These are phyloP conservation scores for Vitis riparia DNA, from an alignment of 164 flowering plant species.

Conservation along the genomic window DNA sequence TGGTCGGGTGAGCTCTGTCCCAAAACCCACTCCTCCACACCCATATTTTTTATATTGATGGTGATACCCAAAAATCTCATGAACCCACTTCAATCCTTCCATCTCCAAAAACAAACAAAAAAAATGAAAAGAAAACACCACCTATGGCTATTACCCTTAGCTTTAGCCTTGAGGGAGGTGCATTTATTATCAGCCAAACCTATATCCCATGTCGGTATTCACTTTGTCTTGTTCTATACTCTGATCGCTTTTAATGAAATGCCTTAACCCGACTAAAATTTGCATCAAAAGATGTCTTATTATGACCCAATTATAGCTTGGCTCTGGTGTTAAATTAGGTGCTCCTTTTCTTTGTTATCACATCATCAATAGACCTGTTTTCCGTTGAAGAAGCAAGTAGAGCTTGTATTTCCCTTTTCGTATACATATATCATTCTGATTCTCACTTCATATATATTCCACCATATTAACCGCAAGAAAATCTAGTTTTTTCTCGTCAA, in stretches of 20 bases:
- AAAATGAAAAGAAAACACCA: not conserved
- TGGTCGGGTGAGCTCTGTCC: conserved; percentile 14
- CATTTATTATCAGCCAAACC: not conserved
- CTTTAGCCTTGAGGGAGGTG: not conserved
- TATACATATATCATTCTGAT: no score
- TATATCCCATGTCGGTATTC: conserved; percentile 1
- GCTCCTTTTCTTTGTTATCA: not conserved
- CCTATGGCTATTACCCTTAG: not conserved
- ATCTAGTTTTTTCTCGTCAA: no score
- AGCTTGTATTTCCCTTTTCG: no score
- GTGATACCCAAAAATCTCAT: no score
- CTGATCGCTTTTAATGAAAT: no score
- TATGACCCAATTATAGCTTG: not conserved
- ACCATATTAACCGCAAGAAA: no score
- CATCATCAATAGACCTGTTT: no score
- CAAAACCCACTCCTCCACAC: not conserved
- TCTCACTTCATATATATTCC: no score
- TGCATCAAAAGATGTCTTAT: not conserved
- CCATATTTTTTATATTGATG: not conserved
- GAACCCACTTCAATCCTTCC: not conserved
- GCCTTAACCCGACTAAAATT: not conserved
- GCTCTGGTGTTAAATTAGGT: not conserved
- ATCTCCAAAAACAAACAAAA: not conserved
- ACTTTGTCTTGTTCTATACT: not conserved
- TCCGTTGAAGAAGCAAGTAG: no score